A percentile compares a stretch with the other conserved stretches of the same genome.
Evolutionary conservation across 768 basidiomycete species (phyloP).

Genomic region (Serendipita vermifera): DNA sequence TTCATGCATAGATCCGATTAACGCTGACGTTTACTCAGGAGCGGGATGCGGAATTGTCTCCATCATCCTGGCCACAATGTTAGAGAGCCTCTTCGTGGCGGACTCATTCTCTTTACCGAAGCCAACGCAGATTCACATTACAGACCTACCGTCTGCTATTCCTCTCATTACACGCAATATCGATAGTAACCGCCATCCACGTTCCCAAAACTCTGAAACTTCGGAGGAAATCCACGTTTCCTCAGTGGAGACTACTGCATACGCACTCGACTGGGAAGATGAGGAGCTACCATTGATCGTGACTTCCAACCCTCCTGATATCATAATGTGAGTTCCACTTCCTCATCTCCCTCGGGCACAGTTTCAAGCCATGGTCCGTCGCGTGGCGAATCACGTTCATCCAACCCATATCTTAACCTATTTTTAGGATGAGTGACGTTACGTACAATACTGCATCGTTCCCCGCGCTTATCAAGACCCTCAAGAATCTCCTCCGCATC

Average conservation of each 20-base stretch:
- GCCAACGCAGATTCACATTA: slow-evolving; percentile 35
- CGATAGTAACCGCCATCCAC: slow-evolving; percentile 25
- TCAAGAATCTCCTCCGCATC: slow-evolving; percentile 35
- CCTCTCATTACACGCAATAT: slow-evolving; percentile 67
- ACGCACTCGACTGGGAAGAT: slow-evolving; percentile 66
- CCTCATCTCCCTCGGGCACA: too few relatives aligned
- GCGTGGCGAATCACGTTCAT: too few relatives aligned
- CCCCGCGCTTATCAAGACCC: slow-evolving; percentile 56
- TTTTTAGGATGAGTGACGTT: slow-evolving; percentile 88
- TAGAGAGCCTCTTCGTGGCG: slow-evolving; percentile 19
- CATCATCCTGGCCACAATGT: slow-evolving; percentile 46
- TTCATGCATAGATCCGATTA: background rate
- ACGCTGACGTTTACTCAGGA: slow-evolving; percentile 40
- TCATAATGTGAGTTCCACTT: slow-evolving; percentile 48
- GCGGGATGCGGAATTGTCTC: slow-evolving; percentile 79
- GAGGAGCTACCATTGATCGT: slow-evolving; percentile 34
- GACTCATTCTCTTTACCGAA: slow-evolving; percentile 17
- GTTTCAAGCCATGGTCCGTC: too few relatives aligned
- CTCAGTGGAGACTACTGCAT: slow-evolving; percentile 23
- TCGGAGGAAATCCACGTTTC: slow-evolving; percentile 11
- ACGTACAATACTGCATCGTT: slow-evolving; percentile 86
- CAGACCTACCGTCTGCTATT: slow-evolving; percentile 70
- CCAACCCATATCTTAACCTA: too few relatives aligned
- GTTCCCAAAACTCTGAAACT: slow-evolving; percentile 20
- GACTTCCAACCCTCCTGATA: slow-evolving; percentile 32